Conservation (phyloP, 2,329 filamentous ascomycete genomes). For the Aureobasidium sp. region DNA sequence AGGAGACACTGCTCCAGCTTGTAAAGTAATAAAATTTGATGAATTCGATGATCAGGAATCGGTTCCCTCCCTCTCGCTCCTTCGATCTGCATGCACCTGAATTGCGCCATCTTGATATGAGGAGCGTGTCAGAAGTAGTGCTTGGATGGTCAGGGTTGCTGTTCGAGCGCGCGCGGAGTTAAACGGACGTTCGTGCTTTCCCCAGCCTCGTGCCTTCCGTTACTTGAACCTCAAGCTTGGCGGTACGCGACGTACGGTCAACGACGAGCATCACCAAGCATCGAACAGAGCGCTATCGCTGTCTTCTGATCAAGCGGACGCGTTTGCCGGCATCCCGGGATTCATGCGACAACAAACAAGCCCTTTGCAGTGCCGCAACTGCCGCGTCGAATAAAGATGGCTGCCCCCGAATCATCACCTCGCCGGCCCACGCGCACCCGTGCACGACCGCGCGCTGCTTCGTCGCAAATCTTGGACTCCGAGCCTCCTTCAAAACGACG, state of each 20-base stretch:
- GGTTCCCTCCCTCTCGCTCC: too few species aligned
- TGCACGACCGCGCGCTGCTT: slow-evolving; percentile 19
- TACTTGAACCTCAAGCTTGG: neutral
- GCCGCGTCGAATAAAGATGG: slow-evolving; percentile 17
- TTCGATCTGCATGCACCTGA: too few species aligned
- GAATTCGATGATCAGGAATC: too few species aligned
- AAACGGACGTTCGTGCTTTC: neutral
- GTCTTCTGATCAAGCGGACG: neutral
- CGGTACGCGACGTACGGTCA: neutral
- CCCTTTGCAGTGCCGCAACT: neutral
- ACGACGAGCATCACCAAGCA: neutral
- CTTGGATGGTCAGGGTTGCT: neutral
- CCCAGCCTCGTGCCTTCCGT: neutral
- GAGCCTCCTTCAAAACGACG: slow-evolving; percentile 37
- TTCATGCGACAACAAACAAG: slow-evolving; percentile 2
- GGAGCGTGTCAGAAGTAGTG: neutral
- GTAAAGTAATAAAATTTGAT: too few species aligned
- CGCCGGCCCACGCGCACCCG: slow-evolving; percentile 22
- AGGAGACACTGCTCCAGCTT: too few species aligned
- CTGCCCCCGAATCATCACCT: slow-evolving; percentile 18
- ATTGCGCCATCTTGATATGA: slow-evolving; percentile 5
- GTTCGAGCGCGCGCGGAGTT: neutral
- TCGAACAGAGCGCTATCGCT: neutral
- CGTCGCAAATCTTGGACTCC: slow-evolving; percentile 27
- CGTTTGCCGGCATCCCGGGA: neutral